Conservation (phyloP, 1,139 yeast genomes). For the Saccharomyces pastorianus region DNA sequence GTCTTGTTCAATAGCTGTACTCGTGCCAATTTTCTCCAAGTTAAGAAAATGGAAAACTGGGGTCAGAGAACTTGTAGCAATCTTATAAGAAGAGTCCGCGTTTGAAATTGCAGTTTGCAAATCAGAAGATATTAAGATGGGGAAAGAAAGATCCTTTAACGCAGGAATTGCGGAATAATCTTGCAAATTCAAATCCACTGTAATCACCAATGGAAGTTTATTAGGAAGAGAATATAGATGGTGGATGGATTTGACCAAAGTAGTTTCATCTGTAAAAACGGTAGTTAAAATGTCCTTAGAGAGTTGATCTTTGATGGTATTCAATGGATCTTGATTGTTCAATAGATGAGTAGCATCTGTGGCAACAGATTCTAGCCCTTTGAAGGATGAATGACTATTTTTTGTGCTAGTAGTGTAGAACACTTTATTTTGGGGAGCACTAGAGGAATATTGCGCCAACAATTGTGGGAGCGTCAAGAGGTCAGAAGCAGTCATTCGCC, state of each 20-base stretch:
- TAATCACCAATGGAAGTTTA: constrained; percentile 44
- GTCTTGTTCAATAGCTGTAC: constrained; percentile 27
- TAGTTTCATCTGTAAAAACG: constrained; percentile 42
- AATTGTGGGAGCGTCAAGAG: constrained; percentile 4
- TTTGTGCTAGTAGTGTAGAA: constrained; percentile 19
- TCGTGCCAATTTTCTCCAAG: constrained; percentile 12
- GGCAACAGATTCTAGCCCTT: constrained; percentile 5
- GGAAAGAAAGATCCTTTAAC: constrained; percentile 59
- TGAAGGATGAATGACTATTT: constrained; percentile 4
- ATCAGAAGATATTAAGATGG: constrained; percentile 57
- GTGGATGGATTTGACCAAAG: constrained; percentile 54
- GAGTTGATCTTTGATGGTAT: constrained; percentile 13
- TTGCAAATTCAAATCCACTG: constrained; percentile 46
- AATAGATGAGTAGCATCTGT: constrained; percentile 15
- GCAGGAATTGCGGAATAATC: constrained; percentile 64
- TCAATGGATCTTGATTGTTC: constrained; percentile 27
- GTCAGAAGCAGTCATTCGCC: background rate
- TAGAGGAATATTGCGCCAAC: constrained; percentile 6
- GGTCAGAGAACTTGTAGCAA: constrained; percentile 41
- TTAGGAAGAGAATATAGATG: constrained; percentile 40
- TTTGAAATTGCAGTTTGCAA: constrained; percentile 44
- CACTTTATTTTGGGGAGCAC: constrained; percentile 5
- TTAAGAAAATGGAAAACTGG: constrained; percentile 66
- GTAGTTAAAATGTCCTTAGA: constrained; percentile 13
- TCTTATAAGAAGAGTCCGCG: constrained; percentile 48